Base-by-base conservation (phyloP, 2,329 filamentous ascomycete genomes). In the Diaporthe sp. region DNA sequence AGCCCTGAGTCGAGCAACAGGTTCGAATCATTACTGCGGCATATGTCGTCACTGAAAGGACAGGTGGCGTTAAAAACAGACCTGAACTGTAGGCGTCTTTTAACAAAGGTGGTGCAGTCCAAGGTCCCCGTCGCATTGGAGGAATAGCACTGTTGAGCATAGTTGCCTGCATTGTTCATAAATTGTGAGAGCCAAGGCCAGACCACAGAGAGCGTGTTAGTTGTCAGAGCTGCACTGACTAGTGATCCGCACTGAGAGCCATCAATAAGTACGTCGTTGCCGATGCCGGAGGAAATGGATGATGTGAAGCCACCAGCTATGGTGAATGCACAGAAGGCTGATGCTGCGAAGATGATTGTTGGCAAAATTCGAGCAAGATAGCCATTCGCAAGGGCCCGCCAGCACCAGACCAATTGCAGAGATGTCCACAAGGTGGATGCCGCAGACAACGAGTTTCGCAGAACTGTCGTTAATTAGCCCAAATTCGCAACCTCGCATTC, bases 101-200 rank as follows among this genome's bases (percentile, higher is more conserved):
- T 58, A 7, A 76, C 71, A 4, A 73, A 75, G 3, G 60, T 63
- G 3, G 51, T 37, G 13, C 77, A 78, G 6, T 71, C 72, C 42
- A 74, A n/a, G 0, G 61, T 53, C 4, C 70, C 67, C 0, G 44
- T 63, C 2, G 57, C 17, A n/a, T 31, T 74, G 13, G 25, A 37
- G 15, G 57, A 20, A 34, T 80, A 81, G 71, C 80, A 81, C 25
- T 78, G 78, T 4, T 72, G 61, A 1, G 77, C 77, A n/a, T 81
- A 79, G 13, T 74, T 76, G 2, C 74, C 75, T 2, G 51, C 58
- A 6, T 57, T 70, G 22, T 31, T 53, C 31, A 42, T n/a, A 4
- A 7, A 6, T 12, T 63, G 55, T n/a, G 71, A 28, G 22, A 42
- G 0, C 2, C 4, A 34, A 25, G 70, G 68, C 12, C 34, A 60